Evolutionary conservation across 148 eudicot genomes (phyloP).

Genomic region (Chenopodium berlandieri): DNA sequence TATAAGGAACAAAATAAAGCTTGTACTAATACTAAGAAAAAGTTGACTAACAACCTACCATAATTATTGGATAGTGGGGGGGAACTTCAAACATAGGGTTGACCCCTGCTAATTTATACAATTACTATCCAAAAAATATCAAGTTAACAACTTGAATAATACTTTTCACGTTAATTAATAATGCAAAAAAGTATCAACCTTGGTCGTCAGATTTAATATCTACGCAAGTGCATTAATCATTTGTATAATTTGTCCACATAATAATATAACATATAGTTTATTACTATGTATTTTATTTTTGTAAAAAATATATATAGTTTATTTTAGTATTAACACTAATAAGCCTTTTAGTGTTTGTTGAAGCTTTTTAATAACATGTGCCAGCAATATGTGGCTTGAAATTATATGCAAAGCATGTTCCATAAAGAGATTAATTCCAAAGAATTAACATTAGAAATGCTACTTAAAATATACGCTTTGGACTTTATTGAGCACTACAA

Average conservation of each 20-base stretch:
- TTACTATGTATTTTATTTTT: no score
- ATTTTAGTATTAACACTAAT: no score
- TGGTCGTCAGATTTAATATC: not conserved
- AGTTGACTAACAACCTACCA: not conserved
- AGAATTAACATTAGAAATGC: constrained; percentile 13
- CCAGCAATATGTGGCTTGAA: constrained; percentile 13
- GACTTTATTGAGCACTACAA: constrained; percentile 23
- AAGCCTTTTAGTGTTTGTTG: not conserved
- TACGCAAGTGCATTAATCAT: not conserved
- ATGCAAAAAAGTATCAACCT: no score
- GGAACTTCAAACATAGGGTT: not conserved
- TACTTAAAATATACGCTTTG: constrained; percentile 11
- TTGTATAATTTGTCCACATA: not conserved
- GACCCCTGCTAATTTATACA: not conserved
- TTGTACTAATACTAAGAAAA: not conserved
- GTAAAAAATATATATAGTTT: no score
- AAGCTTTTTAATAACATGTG: constrained; percentile 19
- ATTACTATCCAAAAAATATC: not conserved
- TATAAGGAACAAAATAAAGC: not conserved
- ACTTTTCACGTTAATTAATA: no score
- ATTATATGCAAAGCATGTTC: constrained; percentile 13
- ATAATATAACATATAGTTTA: not conserved
- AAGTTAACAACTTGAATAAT: no score
- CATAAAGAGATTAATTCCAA: constrained; percentile 11
- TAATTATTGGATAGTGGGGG: not conserved